Base-by-base conservation (phyloP, 225 moss, liverwort and hornwort species). In the Ulota crispa region DNA sequence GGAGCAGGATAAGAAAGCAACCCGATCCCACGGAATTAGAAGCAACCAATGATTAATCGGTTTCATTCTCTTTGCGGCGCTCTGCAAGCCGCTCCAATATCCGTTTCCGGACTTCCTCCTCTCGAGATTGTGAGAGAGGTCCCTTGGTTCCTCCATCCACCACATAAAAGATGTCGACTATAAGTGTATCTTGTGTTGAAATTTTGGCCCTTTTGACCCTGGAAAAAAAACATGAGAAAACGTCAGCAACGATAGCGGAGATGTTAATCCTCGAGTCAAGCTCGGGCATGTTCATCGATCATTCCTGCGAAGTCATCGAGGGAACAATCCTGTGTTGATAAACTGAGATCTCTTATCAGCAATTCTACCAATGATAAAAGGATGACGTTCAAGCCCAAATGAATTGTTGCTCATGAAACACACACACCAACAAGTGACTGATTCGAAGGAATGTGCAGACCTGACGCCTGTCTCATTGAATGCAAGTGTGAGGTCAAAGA, bases 161-260 rank as follows among this genome's bases (percentile, higher is more conserved):
- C 59, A 92, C 92, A 79, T 94, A 92, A 75, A 94, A 94, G 34
- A 92, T 80, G 73, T 94, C 94, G 53, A 87, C 78, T 56, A 94
- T 80, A 68, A 72, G 79, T 12, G 83, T 89, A 41, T 90, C 94
- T 72, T 87, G 88, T 45, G 92, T 94, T 82, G 86, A 84, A 68
- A 94, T 92, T 86, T 94, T 94, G 81, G 94, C 94, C 83, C 83
- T 87, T 73, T 89, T 93, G 39, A 94, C 92, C 85, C 94, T 94
- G 89, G 55, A 88, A 75, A n/a, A 68, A 47, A 45, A 65, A 53
- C 27, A 78, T 39, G 62, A 78, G 64, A n/a, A 73, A 71, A 12
- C 1, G 50, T 80, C 39, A 86, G 76, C n/a, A 80, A 62, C 36
- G 56, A 15, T 80, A 64, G 12, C 63, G 45, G 45, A 28, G 24